phyloP scores from a whole-genome alignment of 768 basidiomycete genomes.

The Boletus tylopilopsis region DNA sequence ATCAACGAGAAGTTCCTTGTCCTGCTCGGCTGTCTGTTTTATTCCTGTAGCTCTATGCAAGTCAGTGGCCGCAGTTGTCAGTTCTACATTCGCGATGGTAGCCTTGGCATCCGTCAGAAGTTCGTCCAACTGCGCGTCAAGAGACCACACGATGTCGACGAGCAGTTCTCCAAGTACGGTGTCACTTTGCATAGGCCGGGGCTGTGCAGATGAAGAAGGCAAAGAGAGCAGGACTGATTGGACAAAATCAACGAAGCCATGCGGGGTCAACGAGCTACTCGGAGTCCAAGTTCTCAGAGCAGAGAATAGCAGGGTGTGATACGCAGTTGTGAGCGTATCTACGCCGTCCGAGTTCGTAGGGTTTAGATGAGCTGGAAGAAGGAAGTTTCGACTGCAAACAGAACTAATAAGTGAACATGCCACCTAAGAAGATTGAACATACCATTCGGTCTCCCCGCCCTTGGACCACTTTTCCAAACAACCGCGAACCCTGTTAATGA shows the following conservation, averaged over 20 bases:
- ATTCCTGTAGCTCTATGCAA: slow-evolving; percentile 36
- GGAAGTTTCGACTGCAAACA: slow-evolving; percentile 51
- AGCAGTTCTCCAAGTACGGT: slow-evolving; percentile 61
- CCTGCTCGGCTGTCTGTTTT: slow-evolving; percentile 54
- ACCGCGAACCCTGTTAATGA: slow-evolving; percentile 48
- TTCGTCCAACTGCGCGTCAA: slow-evolving; percentile 77
- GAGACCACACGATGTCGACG: slow-evolving; percentile 78
- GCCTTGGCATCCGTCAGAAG: slow-evolving; percentile 52
- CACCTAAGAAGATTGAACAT: slow-evolving; percentile 21
- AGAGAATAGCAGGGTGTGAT: slow-evolving; percentile 64
- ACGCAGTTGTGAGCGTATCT: slow-evolving; percentile 61
- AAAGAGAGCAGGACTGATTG: slow-evolving; percentile 55
- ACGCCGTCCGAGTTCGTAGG: slow-evolving; percentile 48
- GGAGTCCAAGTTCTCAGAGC: slow-evolving; percentile 55
- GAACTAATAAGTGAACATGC: slow-evolving; percentile 16
- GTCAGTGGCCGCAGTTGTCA: slow-evolving; percentile 20
- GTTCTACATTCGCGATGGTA: slow-evolving; percentile 33
- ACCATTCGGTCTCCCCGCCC: slow-evolving; percentile 66
- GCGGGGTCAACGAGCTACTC: slow-evolving; percentile 42
- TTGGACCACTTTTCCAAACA: slow-evolving; percentile 53
- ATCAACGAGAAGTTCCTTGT: slow-evolving; percentile 56
- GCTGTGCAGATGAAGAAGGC: slow-evolving; percentile 57
- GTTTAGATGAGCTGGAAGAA: slow-evolving; percentile 58
- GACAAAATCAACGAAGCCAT: slow-evolving; percentile 59
- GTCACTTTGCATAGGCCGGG: slow-evolving; percentile 37